Conservation (phyloP, 2,329 filamentous ascomycete genomes). For the Alternaria viburni region DNA sequence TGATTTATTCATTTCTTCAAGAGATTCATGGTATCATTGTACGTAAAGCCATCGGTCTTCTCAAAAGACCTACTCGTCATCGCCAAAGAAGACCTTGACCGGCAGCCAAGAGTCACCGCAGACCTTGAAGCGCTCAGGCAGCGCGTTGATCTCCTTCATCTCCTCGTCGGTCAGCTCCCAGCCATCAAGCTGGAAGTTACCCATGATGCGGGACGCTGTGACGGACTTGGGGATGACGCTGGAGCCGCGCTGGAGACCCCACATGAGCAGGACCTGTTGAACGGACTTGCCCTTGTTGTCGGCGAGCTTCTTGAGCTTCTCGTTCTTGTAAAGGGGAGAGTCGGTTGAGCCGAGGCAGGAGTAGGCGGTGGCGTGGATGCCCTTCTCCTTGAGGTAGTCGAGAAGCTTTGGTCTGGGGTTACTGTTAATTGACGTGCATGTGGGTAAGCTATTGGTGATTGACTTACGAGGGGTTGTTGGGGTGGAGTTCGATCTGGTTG, state of each 20-base stretch:
- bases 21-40: slow-evolving; percentile 22
- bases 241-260: slow-evolving; percentile 82
- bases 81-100: slow-evolving; percentile 80
- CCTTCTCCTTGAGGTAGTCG: slow-evolving; percentile 73
- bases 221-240: slow-evolving; percentile 87
- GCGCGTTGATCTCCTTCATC: slow-evolving; percentile 68
- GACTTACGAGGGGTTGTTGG: slow-evolving; percentile 72
- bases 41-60: not conserved
- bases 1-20: not conserved
- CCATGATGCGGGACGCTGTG: slow-evolving; percentile 73
- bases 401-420: slow-evolving; percentile 68
- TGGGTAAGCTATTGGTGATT: not conserved
- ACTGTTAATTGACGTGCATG: slow-evolving; percentile 12
- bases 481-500: slow-evolving; percentile 84
- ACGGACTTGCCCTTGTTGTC: slow-evolving; percentile 69
- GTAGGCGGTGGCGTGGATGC: slow-evolving; percentile 77
- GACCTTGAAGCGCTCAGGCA: slow-evolving; percentile 75
- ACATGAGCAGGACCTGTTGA: slow-evolving; percentile 79
- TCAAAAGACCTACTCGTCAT: slow-evolving; percentile 67
- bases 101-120: slow-evolving; percentile 78
- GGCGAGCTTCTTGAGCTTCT: slow-evolving; percentile 67
- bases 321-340: slow-evolving; percentile 72
- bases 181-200: slow-evolving; percentile 76
- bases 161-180: slow-evolving; percentile 77
- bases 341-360: slow-evolving; percentile 75